A percentile compares a stretch with the other conserved stretches of the same genome.
Evolutionary conservation across 768 basidiomycete species (phyloP).

Genomic region (Tricholoma matsutake): DNA sequence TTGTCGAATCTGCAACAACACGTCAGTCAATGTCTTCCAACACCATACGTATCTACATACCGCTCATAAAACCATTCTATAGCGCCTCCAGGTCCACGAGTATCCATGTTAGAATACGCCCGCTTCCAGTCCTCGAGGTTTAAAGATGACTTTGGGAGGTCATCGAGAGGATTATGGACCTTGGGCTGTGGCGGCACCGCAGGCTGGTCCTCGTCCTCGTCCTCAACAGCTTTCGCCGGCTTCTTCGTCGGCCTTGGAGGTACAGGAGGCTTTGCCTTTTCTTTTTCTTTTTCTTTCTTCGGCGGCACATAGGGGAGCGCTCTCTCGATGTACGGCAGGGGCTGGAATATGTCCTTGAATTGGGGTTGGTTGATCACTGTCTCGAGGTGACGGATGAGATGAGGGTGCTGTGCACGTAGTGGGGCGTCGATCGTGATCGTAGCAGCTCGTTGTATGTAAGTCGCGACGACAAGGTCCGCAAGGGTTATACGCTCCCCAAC

Average conservation of each 20-base stretch:
- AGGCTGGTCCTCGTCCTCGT: conserved; percentile 77
- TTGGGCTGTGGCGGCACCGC: conserved; percentile 79
- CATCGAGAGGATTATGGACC: conserved; percentile 91
- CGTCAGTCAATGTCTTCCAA: background rate
- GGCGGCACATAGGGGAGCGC: conserved; percentile 68
- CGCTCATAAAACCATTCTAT: conserved; percentile 97
- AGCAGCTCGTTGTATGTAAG: conserved; percentile 53
- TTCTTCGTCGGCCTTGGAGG: conserved; percentile 60
- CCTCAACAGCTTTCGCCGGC: conserved; percentile 49
- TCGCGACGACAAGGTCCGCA: conserved; percentile 77
- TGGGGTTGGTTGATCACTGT: conserved; percentile 85
- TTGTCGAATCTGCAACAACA: conserved; percentile 65
- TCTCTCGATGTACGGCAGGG: conserved; percentile 64
- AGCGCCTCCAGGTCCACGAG: conserved; percentile 76
- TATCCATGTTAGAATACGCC: conserved; percentile 98
- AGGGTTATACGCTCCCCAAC: conserved; percentile 93
- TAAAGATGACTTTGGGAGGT: conserved; percentile 81
- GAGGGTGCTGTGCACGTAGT: conserved; percentile 63
- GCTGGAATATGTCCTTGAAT: conserved; percentile 64
- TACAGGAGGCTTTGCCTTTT: conserved; percentile 40
- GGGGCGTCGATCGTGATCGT: conserved; percentile 60
- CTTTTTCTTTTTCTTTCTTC: conserved; percentile 64
- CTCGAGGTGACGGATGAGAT: conserved; percentile 81
- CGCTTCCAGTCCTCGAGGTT: conserved; percentile 98
- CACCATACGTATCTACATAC: conserved; percentile 50